These are phyloP conservation scores for Tetracladium marchalianum DNA, from an alignment of 495 filamentous ascomycete genomes.

Conservation along the genomic window DNA sequence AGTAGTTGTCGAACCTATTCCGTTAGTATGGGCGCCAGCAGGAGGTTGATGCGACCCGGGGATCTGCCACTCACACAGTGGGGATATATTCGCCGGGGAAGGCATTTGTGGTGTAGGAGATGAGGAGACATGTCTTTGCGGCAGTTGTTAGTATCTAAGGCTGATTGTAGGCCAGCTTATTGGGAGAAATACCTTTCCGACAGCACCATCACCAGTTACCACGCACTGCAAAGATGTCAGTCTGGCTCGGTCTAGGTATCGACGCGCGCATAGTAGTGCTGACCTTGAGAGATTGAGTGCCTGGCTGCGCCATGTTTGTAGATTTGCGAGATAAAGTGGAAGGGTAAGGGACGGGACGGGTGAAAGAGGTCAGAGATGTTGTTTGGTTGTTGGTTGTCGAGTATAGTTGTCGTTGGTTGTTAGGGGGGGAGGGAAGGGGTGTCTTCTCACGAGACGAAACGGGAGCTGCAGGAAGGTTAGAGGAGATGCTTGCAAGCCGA, in stretches of 20 bases:
- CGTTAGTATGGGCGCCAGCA: slow-evolving; percentile 21
- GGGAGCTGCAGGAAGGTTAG: no score
- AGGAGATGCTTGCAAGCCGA: no score
- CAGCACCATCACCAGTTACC: slow-evolving; percentile 96
- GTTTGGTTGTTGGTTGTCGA: no score
- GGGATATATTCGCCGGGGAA: slow-evolving; percentile 99
- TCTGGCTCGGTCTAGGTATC: background rate
- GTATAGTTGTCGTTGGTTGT: no score
- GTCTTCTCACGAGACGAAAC: no score
- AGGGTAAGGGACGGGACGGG: slow-evolving; percentile 5
- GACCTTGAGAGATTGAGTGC: slow-evolving; percentile 50
- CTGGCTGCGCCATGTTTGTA: slow-evolving; percentile 38
- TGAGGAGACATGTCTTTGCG: slow-evolving; percentile 87
- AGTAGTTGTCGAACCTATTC: slow-evolving; percentile 94
- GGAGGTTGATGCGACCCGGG: background rate
- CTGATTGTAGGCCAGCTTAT: background rate
- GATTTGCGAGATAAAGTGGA: background rate
- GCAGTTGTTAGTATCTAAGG: slow-evolving; percentile 7
- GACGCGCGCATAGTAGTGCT: slow-evolving; percentile 8
- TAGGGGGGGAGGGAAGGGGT: no score
- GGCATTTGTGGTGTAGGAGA: slow-evolving; percentile 98
- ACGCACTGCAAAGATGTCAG: slow-evolving; percentile 58
- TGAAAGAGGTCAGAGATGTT: slow-evolving; percentile 1
- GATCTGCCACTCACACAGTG: slow-evolving; percentile 64
- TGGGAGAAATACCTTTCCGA: slow-evolving; percentile 61